A percentile compares a stretch with the other conserved stretches of the same genome.
Conservation (phyloP, 2,329 filamentous ascomycete species). For the Alternaria sp. region DNA sequence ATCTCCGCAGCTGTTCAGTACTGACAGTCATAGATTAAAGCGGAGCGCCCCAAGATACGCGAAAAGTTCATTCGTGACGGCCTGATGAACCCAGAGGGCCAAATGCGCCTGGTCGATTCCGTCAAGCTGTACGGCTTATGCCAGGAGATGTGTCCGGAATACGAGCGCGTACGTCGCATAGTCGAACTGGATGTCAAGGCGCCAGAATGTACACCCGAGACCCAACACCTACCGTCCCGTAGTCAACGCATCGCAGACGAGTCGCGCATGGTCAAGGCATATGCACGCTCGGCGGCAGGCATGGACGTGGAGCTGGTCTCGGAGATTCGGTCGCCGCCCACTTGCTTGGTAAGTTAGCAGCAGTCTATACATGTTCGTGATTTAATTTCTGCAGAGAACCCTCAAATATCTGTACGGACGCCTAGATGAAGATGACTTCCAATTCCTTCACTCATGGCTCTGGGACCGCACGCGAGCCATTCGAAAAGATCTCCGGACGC, state of each 20-base stretch:
- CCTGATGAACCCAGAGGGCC: conserved; percentile 62
- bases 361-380: conserved; percentile 21
- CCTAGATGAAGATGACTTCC: conserved; percentile 60
- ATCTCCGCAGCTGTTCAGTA: background rate
- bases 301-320: conserved; percentile 70
- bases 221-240: conserved; percentile 41
- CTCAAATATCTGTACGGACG: conserved; percentile 55
- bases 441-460: conserved; percentile 66
- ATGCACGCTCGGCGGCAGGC: conserved; percentile 68
- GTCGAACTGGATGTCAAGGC: conserved; percentile 68
- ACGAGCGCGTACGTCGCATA: conserved; percentile 68
- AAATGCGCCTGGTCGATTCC: conserved; percentile 66
- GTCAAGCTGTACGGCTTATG: conserved; percentile 70
- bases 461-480: conserved; percentile 72
- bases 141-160: conserved; percentile 70
- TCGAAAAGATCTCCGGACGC: conserved; percentile 71
- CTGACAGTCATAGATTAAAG: conserved; percentile 53
- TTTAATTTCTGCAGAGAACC: conserved; percentile 45
- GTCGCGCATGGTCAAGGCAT: conserved; percentile 69
- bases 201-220: conserved; percentile 60
- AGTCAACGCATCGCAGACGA: conserved; percentile 56
- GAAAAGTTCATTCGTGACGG: conserved; percentile 51
- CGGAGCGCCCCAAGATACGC: conserved; percentile 27
- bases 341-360: conserved; percentile 48
- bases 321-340: conserved; percentile 66